These are phyloP conservation scores for Verticillium longisporum DNA, from an alignment of 2,329 filamentous ascomycete genomes.

Conservation along the genomic window DNA sequence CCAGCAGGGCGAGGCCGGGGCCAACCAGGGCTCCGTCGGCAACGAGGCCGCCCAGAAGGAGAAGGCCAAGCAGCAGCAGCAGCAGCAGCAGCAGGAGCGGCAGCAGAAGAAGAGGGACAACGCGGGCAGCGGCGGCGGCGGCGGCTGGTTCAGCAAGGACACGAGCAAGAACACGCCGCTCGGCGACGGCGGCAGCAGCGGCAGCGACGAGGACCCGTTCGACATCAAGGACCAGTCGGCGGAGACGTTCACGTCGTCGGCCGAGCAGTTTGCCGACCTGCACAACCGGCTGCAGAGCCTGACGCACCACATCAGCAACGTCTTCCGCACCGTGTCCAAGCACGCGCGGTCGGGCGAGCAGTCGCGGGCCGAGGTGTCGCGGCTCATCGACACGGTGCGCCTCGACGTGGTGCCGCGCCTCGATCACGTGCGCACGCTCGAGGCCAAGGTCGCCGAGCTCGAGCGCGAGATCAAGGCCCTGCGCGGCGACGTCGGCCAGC, in stretches of 20 bases:
- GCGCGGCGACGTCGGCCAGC: slow-evolving; percentile 45
- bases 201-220: slow-evolving; percentile 22
- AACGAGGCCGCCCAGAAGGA: slow-evolving; percentile 23
- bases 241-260: slow-evolving; percentile 40
- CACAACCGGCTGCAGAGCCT: slow-evolving; percentile 75
- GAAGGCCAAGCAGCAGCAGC: slow-evolving; percentile 22
- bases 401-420: slow-evolving; percentile 31
- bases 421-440: slow-evolving; percentile 35
- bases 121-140: too few relatives aligned
- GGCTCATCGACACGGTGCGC: slow-evolving; percentile 40
- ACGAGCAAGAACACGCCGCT: slow-evolving; percentile 13
- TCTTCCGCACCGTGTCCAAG: slow-evolving; percentile 50
- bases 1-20: slow-evolving; percentile 9
- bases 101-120: slow-evolving; percentile 17
- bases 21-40: slow-evolving; percentile 10
- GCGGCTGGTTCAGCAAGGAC: slow-evolving; percentile 17
- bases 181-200: slow-evolving; percentile 8
- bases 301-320: slow-evolving; percentile 59
- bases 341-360: slow-evolving; percentile 45
- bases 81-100: slow-evolving; percentile 25
- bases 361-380: slow-evolving; percentile 47
- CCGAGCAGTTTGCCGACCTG: slow-evolving; percentile 71
- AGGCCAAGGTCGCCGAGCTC: slow-evolving; percentile 42
- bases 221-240: slow-evolving; percentile 41
- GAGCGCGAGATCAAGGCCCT: slow-evolving; percentile 53